Base-by-base conservation (phyloP, 208 protist genomes). In the Crithidia bombi region DNA sequence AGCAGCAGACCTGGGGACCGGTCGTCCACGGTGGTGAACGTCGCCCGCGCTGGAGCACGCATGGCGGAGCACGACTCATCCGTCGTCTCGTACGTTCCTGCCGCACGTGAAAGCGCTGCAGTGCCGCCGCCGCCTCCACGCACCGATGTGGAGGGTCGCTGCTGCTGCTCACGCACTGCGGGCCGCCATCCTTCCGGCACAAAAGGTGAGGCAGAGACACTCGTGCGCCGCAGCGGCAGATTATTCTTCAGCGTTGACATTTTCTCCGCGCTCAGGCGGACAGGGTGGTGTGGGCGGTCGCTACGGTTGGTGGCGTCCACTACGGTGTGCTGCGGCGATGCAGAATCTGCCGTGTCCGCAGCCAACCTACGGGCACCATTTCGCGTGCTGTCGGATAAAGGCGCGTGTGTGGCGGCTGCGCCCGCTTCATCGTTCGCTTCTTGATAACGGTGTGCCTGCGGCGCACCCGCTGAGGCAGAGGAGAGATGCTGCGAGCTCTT, bases 181-280 rank as follows among this genome's bases (percentile, higher is more conserved):
- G 55, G 36, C 25, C 23, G 55, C 55, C 55, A 47, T 14, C 17
- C 23, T 33, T 33, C 36, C 11, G 35, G 36, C 21, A 44, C 55
- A 4, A 47, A 44, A 2, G 55, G 55, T 12, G 55, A 15, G 1
- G 55, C 55, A 7, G 55, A 61, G 9, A 47, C 36, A 25, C 55
- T 61, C 0, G 55, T 25, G 10, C 55, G 55, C 4, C 55, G 55
- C 55, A 61, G 55, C 55, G 47, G 7, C 36, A 23, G 55, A 25
- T 47, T 32, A 2, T 47, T 47, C 3, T 33, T 26, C 0, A 9
- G 12, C 33, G 5, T 61, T 14, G 55, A 19, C 55, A 12, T 47
- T 3, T 28, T 33, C 9, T 43, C 38, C 23, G 38, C 33, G 0
- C 9, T n/a, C 23, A 47, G 10, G 2, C 23, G 21, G 5, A 28